phyloP scores from a whole-genome alignment of 208 protist species.

The Wallacemonas sp. region DNA sequence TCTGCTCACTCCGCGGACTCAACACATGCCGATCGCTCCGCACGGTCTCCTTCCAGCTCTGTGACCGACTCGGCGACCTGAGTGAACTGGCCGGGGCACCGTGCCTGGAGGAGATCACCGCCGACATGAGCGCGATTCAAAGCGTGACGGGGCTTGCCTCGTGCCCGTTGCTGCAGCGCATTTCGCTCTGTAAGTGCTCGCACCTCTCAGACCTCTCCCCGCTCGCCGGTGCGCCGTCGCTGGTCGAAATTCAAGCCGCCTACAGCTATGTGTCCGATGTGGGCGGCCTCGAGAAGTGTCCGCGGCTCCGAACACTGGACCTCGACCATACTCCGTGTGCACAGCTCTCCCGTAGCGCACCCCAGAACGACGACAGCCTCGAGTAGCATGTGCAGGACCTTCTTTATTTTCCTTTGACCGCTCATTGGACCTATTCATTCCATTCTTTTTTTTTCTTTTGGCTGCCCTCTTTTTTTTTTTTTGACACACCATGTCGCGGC shows the following conservation, averaged over 20 bases:
- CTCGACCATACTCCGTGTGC: too few species aligned
- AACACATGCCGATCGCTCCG: neutral
- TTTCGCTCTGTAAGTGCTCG: neutral
- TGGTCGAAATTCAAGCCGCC: neutral
- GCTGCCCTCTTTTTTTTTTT: too few species aligned
- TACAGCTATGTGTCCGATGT: neutral
- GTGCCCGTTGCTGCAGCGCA: neutral
- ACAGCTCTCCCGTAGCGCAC: too few species aligned
- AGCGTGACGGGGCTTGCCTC: neutral
- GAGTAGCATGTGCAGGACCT: too few species aligned
- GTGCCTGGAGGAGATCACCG: neutral
- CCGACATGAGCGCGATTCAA: neutral
- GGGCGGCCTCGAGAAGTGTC: neutral
- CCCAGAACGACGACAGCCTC: too few species aligned
- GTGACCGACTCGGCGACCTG: neutral
- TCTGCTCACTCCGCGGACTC: neutral
- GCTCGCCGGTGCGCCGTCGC: neutral
- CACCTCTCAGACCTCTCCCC: neutral
- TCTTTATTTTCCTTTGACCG: too few species aligned
- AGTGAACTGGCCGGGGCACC: neutral
- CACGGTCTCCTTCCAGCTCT: neutral
- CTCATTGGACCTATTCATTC: too few species aligned
- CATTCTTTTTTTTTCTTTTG: too few species aligned
- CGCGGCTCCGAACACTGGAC: neutral
- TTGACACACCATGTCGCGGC: too few species aligned